These are phyloP conservation scores for Teunomyces pallodes DNA, from an alignment of 805 yeast species.

Conservation along the genomic window DNA sequence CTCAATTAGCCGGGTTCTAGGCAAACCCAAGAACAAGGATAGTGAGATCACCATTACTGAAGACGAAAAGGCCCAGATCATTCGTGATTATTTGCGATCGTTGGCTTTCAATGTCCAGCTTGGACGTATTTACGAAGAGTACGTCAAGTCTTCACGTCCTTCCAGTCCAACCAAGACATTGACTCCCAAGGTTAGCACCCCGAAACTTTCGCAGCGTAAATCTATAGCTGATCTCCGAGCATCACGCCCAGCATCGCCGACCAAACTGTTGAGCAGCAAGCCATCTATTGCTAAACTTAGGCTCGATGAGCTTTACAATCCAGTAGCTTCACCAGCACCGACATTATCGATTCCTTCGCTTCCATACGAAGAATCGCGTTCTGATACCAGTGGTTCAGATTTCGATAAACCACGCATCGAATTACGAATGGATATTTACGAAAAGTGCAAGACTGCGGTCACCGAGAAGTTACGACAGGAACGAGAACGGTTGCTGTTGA, in stretches of 20 bases:
- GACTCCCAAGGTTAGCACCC: not conserved
- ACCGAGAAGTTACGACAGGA: constrained; percentile 20
- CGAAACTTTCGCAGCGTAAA: constrained; percentile 5
- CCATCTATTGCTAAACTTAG: constrained; percentile 24
- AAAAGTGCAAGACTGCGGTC: constrained; percentile 29
- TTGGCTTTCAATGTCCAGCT: constrained; percentile 64
- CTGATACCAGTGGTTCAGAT: constrained; percentile 5
- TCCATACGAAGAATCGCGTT: constrained; percentile 1
- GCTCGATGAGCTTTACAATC: constrained; percentile 23
- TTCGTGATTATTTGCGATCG: constrained; percentile 45
- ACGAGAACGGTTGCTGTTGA: constrained; percentile 1
- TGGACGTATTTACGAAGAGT: constrained; percentile 54
- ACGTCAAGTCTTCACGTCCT: constrained; percentile 13
- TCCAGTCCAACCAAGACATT: constrained; percentile 4
- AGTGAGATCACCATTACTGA: constrained; percentile 13
- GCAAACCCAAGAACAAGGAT: not conserved
- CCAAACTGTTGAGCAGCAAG: constrained; percentile 11
- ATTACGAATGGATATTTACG: constrained; percentile 19
- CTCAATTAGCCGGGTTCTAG: constrained; percentile 13
- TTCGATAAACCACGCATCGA: constrained; percentile 4
- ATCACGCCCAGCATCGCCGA: constrained; percentile 11
- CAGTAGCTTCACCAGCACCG: constrained; percentile 18
- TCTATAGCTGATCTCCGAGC: constrained; percentile 6
- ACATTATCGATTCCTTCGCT: constrained; percentile 7
- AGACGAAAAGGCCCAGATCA: constrained; percentile 42